Percentiles rank a stretch among this genome's conserved stretches.
phyloP scores from a whole-genome alignment of 1,284 basidiomycete species.

The Termitomyces sp. region DNA sequence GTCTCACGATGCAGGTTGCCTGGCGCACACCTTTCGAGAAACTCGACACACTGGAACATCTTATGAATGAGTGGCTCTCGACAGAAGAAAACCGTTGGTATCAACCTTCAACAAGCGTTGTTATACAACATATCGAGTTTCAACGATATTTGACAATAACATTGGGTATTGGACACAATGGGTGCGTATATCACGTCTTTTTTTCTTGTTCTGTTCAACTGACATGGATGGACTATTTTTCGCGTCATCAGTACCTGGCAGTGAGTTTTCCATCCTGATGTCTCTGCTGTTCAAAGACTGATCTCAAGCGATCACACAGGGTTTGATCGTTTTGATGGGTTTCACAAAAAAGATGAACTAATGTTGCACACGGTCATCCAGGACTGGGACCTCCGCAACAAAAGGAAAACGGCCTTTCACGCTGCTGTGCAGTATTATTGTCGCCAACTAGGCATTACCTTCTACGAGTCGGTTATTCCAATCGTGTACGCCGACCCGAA shows the following conservation, averaged over 20 bases:
- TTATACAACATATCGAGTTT: slow-evolving; percentile 54
- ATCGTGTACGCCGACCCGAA: slow-evolving; percentile 44
- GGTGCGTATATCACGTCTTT: slow-evolving; percentile 33
- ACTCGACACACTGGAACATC: slow-evolving; percentile 59
- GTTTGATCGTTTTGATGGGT: slow-evolving; percentile 3
- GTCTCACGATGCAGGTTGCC: slow-evolving; percentile 61
- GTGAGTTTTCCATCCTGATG: slow-evolving; percentile 10
- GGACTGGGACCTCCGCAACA: slow-evolving; percentile 60
- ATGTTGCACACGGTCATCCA: slow-evolving; percentile 20
- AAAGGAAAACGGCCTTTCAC: slow-evolving; percentile 69
- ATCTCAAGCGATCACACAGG: slow-evolving; percentile 1
- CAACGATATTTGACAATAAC: slow-evolving; percentile 63
- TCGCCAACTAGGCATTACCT: slow-evolving; percentile 59
- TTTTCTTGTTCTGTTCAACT: neutral
- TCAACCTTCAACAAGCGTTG: slow-evolving; percentile 58
- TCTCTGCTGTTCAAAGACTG: neutral
- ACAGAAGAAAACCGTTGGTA: slow-evolving; percentile 76
- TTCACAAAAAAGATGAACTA: slow-evolving; percentile 26
- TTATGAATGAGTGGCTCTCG: slow-evolving; percentile 65
- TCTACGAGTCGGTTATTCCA: slow-evolving; percentile 53
- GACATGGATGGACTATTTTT: slow-evolving; percentile 2
- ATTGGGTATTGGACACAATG: slow-evolving; percentile 65
- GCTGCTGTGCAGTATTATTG: slow-evolving; percentile 70
- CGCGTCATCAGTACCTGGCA: slow-evolving; percentile 23
- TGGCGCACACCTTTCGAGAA: slow-evolving; percentile 71